Conservation (phyloP, 495 filamentous ascomycete species). For the Choiromyces venosus region DNA sequence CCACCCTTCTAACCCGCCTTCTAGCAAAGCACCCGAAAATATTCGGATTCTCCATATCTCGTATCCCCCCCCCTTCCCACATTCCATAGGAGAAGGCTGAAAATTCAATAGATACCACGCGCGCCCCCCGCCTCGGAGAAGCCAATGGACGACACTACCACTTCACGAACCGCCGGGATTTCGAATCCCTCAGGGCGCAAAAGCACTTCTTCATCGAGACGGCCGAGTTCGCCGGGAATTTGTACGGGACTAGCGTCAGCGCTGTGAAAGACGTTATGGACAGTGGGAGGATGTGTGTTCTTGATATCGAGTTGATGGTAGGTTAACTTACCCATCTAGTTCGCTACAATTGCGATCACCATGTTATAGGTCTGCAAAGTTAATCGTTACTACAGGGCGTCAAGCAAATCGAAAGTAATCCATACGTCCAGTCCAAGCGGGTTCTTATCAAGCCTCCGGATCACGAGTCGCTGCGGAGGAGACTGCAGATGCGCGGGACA, state of each 20-base stretch:
- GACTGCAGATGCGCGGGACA: constrained; percentile 71
- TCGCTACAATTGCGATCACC: background rate
- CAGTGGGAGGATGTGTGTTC: constrained; percentile 58
- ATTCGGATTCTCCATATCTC: constrained; percentile 76
- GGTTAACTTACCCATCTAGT: background rate
- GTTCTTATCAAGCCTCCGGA: constrained; percentile 75
- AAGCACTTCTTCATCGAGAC: constrained; percentile 73
- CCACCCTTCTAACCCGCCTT: constrained; percentile 71
- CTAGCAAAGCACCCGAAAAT: constrained; percentile 61
- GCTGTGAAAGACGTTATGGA: constrained; percentile 66
- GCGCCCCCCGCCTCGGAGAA: constrained; percentile 71
- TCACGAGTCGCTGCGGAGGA: constrained; percentile 63
- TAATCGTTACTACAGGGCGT: constrained; percentile 56
- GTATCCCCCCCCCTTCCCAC: constrained; percentile 8
- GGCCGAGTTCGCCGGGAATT: constrained; percentile 73
- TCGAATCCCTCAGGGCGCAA: constrained; percentile 58
- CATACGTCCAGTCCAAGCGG: constrained; percentile 68
- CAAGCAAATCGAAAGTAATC: constrained; percentile 73
- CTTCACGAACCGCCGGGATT: constrained; percentile 63
- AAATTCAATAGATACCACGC: constrained; percentile 57
- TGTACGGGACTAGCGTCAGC: constrained; percentile 72
- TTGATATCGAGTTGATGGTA: constrained; percentile 64
- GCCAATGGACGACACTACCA: constrained; percentile 70
- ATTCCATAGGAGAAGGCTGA: background rate
- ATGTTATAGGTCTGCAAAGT: background rate